Evolutionary conservation across 148 eudicot genomes (phyloP).

Genomic region (Camellia granthamiana): DNA sequence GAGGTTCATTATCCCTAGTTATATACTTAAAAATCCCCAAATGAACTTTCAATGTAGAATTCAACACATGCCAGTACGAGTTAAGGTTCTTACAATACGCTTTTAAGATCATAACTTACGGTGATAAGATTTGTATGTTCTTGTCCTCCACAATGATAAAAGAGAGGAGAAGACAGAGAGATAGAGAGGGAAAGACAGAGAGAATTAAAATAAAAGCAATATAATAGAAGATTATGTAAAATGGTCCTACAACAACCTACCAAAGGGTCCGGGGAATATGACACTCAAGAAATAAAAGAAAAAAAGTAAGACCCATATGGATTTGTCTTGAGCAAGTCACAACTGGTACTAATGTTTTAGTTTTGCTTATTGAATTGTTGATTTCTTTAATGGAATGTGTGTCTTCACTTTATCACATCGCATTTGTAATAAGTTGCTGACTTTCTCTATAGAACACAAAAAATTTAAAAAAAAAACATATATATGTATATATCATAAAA

Average conservation of each 20-base stretch:
- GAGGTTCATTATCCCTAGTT: too few relatives aligned
- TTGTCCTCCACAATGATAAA: not conserved
- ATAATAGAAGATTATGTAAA: not conserved
- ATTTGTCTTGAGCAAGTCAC: conserved; percentile 1
- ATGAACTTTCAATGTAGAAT: too few relatives aligned
- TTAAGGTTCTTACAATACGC: too few relatives aligned
- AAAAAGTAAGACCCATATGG: conserved; percentile 6
- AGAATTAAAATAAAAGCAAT: too few relatives aligned
- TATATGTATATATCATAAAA: not conserved
- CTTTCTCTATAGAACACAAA: not conserved
- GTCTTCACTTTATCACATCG: not conserved
- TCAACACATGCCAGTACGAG: too few relatives aligned
- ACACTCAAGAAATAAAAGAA: not conserved
- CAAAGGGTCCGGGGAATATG: not conserved
- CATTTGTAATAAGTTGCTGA: conserved; percentile 1
- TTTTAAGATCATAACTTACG: too few relatives aligned
- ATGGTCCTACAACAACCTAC: not conserved
- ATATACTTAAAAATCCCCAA: too few relatives aligned
- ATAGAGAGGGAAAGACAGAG: too few relatives aligned
- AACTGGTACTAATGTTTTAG: not conserved
- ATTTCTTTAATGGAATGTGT: not conserved
- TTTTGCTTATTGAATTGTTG: not conserved
- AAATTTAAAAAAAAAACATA: not conserved
- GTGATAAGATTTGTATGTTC: too few relatives aligned
- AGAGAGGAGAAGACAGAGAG: not conserved